Conservation (phyloP, 31 red algal species). For the Endocladia muricata region DNA sequence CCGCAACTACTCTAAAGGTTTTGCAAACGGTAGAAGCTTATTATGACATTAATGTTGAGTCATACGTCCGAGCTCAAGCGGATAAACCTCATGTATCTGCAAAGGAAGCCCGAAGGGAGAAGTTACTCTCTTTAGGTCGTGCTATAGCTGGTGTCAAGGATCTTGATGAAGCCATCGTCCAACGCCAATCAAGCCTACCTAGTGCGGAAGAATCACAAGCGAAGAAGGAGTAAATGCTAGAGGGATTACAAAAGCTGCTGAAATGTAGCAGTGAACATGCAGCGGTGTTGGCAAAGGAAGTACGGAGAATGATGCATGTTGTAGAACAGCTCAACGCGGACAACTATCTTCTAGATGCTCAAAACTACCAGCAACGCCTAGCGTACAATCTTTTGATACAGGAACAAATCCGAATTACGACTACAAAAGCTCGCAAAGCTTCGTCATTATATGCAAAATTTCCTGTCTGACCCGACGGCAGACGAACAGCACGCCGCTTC, state of each 20-base stretch:
- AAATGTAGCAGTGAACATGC: background rate
- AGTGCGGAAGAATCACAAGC: constrained; percentile 23
- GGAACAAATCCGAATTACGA: too few relatives aligned
- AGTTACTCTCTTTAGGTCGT: background rate
- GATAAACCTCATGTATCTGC: background rate
- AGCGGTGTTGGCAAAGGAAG: background rate
- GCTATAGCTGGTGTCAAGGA: background rate
- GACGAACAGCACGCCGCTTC: too few relatives aligned
- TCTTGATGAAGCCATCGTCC: constrained; percentile 6
- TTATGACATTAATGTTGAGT: constrained; percentile 3
- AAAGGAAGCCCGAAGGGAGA: constrained; percentile 6
- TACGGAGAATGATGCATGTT: background rate
- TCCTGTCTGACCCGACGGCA: too few relatives aligned
- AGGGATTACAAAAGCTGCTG: constrained; percentile 2
- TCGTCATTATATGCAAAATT: too few relatives aligned
- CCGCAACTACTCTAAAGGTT: background rate
- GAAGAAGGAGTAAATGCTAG: constrained; percentile 28
- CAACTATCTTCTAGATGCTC: background rate
- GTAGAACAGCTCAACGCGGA: background rate
- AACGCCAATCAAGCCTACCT: background rate
- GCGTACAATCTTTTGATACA: too few relatives aligned
- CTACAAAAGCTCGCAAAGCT: too few relatives aligned
- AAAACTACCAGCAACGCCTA: background rate
- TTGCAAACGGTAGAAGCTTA: constrained; percentile 1
- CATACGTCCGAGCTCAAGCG: constrained; percentile 8